phyloP scores from a whole-genome alignment of 176 grass and related monocot genomes.

The Zea luxurians region DNA sequence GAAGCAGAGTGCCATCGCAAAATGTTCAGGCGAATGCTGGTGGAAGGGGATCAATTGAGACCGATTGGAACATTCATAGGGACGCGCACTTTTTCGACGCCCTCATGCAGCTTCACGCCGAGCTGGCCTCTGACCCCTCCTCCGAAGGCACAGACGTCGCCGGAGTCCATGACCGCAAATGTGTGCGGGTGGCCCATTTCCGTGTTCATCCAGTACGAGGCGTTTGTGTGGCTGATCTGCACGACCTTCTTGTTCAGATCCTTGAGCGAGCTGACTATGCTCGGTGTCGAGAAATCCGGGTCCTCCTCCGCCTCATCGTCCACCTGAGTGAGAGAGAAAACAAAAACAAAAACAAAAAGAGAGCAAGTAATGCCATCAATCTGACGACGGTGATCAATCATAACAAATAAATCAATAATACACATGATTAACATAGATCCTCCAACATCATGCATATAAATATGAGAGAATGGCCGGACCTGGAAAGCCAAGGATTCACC shows the following conservation, averaged over 20 bases:
- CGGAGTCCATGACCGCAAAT: constrained; percentile 27
- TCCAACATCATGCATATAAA: not conserved
- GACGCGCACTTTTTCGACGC: not conserved
- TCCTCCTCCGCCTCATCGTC: constrained; percentile 24
- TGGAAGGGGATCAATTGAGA: not conserved
- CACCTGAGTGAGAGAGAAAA: constrained; percentile 8
- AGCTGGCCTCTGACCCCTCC: constrained; percentile 45
- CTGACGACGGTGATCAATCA: not conserved
- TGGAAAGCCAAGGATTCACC: constrained; percentile 45
- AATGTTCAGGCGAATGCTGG: not conserved
- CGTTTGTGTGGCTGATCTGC: constrained; percentile 35
- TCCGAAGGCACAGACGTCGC: constrained; percentile 24
- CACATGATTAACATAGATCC: not conserved
- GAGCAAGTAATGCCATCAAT: no score
- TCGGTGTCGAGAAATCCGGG: constrained; percentile 28
- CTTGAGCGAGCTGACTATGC: constrained; percentile 24
- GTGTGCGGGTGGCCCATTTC: constrained; percentile 34
- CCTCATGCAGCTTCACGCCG: constrained; percentile 18
- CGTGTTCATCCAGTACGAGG: constrained; percentile 29
- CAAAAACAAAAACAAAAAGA: not conserved
- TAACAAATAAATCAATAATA: not conserved
- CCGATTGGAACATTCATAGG: constrained; percentile 25
- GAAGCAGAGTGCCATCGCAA: not conserved
- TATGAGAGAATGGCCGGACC: constrained; percentile 37
- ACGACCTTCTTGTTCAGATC: constrained; percentile 35